Base-by-base conservation (phyloP, 257 asterid species). In the Petunia secreta region DNA sequence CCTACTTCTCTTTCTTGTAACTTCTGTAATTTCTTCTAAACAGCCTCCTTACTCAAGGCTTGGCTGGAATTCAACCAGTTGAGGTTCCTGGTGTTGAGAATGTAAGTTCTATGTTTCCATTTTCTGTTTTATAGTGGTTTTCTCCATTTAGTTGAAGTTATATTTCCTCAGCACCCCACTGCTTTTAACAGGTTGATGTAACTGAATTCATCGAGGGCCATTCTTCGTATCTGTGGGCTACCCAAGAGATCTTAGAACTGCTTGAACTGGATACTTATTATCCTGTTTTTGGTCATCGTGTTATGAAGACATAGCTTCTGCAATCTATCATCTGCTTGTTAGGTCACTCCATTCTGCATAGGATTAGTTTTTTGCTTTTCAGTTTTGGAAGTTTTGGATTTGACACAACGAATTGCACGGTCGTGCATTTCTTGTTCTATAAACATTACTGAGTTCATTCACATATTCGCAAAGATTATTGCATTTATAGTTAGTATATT, bases 31-130 rank as follows among this genome's bases (percentile, higher is more conserved):
- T 66, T 58, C 82, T 79, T 66, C 44, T 84, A 43, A 57, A 87
- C 94, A 95, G 99, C 83, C 99, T 93, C 84, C 97, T 95, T 85
- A 92, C 97, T 11, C 94, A 91, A 92, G 99, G 99, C 79, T 82
- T 95, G 75, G 98, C 99, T n/a, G 99, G 99, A 66, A 95, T 95
- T 81, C 99, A 95, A 82, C 97, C 95, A 4, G 93, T 93, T 67
- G 90, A 91, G 50, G 87, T 91, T 81, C 97, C 92, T 63, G 99
- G 99, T 75, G 89, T 95, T 68, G 96, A 95, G 89, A 95, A 95
- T 83, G 99, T 93, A 88, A 63, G 87, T 13, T 6, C 13, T 9
- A 40, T 46, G 16, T 10, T 46, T 11, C 36, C 37, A 62, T 55
- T 25, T 46, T 10, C 46, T 14, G 43, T 3, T 52, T 0, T 74